Percentiles rank a stretch among this genome's conserved stretches.
phyloP scores from a whole-genome alignment of 805 yeast species.

The Schwanniomyces occidentalis region DNA sequence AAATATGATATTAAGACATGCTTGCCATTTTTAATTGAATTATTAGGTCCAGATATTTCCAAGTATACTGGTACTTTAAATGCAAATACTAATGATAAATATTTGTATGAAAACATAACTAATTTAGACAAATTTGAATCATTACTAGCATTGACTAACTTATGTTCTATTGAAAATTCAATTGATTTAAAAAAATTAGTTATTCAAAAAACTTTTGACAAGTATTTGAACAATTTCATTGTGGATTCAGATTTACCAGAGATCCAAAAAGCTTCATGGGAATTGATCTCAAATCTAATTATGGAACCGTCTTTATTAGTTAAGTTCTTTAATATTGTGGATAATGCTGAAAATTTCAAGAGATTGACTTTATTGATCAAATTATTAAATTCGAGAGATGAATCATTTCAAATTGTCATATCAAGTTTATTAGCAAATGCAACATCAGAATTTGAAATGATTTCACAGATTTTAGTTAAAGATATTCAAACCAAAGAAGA shows the following conservation, averaged over 20 bases:
- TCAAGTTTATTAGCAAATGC: slow-evolving; percentile 44
- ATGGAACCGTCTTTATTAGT: slow-evolving; percentile 42
- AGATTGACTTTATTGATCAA: slow-evolving; percentile 32
- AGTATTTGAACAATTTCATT: slow-evolving; percentile 42
- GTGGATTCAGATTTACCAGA: slow-evolving; percentile 36
- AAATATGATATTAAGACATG: slow-evolving; percentile 42
- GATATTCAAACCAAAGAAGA: slow-evolving; percentile 13
- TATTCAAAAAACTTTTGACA: slow-evolving; percentile 48
- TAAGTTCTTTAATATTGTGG: slow-evolving; percentile 57
- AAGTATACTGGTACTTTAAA: slow-evolving; percentile 15
- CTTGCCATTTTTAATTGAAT: slow-evolving; percentile 50
- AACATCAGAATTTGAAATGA: slow-evolving; percentile 38
- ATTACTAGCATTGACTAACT: slow-evolving; percentile 65
- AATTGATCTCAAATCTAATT: slow-evolving; percentile 62
- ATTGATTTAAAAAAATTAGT: slow-evolving; percentile 39
- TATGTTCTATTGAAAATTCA: slow-evolving; percentile 49
- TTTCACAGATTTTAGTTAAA: slow-evolving; percentile 24
- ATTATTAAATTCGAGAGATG: slow-evolving; percentile 33
- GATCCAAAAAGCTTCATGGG: slow-evolving; percentile 62
- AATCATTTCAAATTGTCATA: slow-evolving; percentile 27
- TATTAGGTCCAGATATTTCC: slow-evolving; percentile 36
- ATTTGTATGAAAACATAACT: slow-evolving; percentile 30
- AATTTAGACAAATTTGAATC: slow-evolving; percentile 52
- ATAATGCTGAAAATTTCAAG: slow-evolving; percentile 23
- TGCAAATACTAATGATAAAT: slow-evolving; percentile 11